A percentile compares a stretch with the other conserved stretches of the same genome.
Evolutionary conservation across 1,284 basidiomycete genomes (phyloP).

Genomic region (Hortiboletus rubellus): DNA sequence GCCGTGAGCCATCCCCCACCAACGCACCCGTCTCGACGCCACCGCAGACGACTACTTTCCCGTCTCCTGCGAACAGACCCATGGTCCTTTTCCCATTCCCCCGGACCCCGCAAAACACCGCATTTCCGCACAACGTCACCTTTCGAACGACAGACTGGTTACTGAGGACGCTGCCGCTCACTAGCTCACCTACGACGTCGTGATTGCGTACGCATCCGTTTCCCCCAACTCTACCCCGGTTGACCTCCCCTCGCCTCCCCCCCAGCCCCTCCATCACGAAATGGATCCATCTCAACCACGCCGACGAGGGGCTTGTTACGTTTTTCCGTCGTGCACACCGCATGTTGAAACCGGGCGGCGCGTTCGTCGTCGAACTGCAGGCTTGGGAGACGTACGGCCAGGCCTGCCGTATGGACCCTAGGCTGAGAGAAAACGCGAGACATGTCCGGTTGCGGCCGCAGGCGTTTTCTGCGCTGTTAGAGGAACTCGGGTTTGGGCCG

Average conservation of each 20-base stretch:
- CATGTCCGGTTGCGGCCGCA: slow-evolving; percentile 57
- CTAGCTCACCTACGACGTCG: slow-evolving; percentile 62
- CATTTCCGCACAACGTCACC: slow-evolving; percentile 73
- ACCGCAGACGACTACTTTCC: slow-evolving; percentile 59
- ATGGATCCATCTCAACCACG: slow-evolving; percentile 81
- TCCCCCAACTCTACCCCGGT: too few relatives aligned
- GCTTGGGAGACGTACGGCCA: slow-evolving; percentile 78
- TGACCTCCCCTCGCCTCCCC: background rate
- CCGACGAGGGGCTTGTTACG: slow-evolving; percentile 60
- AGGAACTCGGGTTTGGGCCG: slow-evolving; percentile 59
- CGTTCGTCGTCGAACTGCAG: slow-evolving; percentile 76
- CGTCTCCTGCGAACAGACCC: slow-evolving; percentile 66
- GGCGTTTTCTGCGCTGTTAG: slow-evolving; percentile 56
- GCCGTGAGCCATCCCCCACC: too few relatives aligned
- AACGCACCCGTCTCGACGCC: slow-evolving; percentile 16
- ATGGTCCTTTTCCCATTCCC: slow-evolving; percentile 71
- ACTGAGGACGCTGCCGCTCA: slow-evolving; percentile 54
- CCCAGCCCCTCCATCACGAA: slow-evolving; percentile 77
- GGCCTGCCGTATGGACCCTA: slow-evolving; percentile 65
- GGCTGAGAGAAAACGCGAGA: slow-evolving; percentile 58
- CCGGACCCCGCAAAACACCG: background rate
- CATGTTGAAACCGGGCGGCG: slow-evolving; percentile 58
- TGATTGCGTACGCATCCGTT: slow-evolving; percentile 59
- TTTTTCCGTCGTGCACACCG: slow-evolving; percentile 65
- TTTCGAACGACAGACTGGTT: slow-evolving; percentile 72